These are phyloP conservation scores for Iberis amara DNA, from an alignment of 441 rosid genomes.

Conservation along the genomic window DNA sequence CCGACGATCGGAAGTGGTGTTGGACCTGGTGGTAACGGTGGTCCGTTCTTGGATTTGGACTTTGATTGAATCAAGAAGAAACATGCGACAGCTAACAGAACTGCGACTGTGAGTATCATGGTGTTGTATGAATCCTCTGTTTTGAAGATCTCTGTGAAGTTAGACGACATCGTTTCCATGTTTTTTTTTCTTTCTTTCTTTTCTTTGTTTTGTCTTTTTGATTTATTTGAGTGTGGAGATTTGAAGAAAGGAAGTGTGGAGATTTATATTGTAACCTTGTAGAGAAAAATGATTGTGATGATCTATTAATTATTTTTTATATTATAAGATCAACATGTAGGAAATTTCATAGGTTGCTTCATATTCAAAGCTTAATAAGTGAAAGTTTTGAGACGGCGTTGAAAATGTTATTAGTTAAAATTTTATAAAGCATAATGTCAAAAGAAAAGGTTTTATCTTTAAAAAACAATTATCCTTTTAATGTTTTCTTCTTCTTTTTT, in stretches of 20 bases:
- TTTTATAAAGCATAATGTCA: not conserved
- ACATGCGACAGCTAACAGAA: conserved; percentile 16
- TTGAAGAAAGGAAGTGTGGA: conserved; percentile 18
- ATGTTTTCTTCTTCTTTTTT: too few relatives aligned
- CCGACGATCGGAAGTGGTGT: conserved; percentile 53
- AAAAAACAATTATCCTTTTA: too few relatives aligned
- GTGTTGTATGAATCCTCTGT: conserved; percentile 17
- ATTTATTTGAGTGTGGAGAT: not conserved
- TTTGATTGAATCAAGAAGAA: conserved; percentile 24
- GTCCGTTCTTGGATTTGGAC: conserved; percentile 13
- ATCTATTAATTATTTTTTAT: not conserved
- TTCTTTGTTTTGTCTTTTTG: not conserved
- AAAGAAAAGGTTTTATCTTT: too few relatives aligned
- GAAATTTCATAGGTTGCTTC: conserved; percentile 25
- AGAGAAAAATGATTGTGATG: not conserved
- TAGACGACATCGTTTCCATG: conserved; percentile 19
- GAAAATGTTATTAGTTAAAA: not conserved
- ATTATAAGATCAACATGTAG: not conserved
- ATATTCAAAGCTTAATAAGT: conserved; percentile 10
- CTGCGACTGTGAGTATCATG: conserved; percentile 11
- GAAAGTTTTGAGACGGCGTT: conserved; percentile 19
- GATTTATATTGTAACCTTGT: conserved; percentile 17
- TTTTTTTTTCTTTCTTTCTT: not conserved
- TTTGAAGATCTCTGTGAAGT: not conserved
- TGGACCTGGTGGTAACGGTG: conserved; percentile 55